A percentile compares a stretch with the other conserved stretches of the same genome.
Evolutionary conservation across 257 asterid genomes (phyloP).

Genomic region (Plantago ovata): DNA sequence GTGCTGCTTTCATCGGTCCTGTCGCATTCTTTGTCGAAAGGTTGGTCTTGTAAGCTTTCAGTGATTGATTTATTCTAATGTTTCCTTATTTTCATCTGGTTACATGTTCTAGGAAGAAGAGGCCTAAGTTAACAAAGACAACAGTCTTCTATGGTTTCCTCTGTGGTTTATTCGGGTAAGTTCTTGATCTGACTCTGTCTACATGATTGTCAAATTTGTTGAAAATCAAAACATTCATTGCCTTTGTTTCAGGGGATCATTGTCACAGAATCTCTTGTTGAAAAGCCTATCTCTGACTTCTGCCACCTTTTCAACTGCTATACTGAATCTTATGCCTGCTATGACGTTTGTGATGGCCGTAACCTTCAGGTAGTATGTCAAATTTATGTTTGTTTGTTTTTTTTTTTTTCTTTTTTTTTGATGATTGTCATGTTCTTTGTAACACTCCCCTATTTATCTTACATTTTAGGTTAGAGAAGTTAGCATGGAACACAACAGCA

Average conservation of each 20-base stretch:
- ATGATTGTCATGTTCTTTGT: neutral
- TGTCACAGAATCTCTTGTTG: constrained; percentile 60
- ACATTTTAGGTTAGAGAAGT: constrained; percentile 46
- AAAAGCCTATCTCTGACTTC: constrained; percentile 48
- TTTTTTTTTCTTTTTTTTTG: constrained; percentile 2
- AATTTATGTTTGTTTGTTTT: neutral
- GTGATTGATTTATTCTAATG: neutral
- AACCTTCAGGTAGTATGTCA: constrained; percentile 32
- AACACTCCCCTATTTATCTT: neutral
- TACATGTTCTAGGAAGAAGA: constrained; percentile 41
- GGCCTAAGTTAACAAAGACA: constrained; percentile 53
- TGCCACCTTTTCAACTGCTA: constrained; percentile 63
- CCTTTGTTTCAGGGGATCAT: constrained; percentile 43
- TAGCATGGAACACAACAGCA: constrained; percentile 47
- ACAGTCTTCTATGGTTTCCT: constrained; percentile 39
- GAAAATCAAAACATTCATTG: neutral
- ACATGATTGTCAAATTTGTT: neutral
- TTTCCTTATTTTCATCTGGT: neutral
- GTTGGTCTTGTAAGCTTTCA: constrained; percentile 16
- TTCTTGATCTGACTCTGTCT: neutral
- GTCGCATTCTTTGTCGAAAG: constrained; percentile 49
- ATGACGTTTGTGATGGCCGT: constrained; percentile 57
- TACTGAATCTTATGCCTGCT: constrained; percentile 66
- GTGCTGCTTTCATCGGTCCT: constrained; percentile 52
- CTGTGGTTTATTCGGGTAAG: constrained; percentile 60